phyloP scores from a whole-genome alignment of 768 basidiomycete species.

The Pleurotus sapidus region DNA sequence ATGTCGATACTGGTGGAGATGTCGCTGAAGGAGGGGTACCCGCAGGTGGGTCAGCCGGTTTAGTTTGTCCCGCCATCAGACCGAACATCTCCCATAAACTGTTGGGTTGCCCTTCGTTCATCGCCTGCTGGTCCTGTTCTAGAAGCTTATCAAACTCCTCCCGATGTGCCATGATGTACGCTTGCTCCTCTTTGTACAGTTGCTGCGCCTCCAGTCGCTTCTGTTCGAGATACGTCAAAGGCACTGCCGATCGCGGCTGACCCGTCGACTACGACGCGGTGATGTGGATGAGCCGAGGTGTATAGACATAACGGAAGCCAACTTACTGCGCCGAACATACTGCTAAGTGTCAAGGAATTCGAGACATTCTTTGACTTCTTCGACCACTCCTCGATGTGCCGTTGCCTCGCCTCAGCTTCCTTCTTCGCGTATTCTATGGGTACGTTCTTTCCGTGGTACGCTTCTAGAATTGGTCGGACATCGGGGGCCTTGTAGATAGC shows the following conservation, averaged over 20 bases:
- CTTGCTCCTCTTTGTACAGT: conserved; percentile 47
- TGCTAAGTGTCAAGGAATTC: conserved; percentile 29
- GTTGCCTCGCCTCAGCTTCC: conserved; percentile 79
- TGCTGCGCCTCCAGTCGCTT: conserved; percentile 50
- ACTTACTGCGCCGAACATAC: conserved; percentile 36
- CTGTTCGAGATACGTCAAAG: conserved; percentile 51
- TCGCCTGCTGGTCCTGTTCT: conserved; percentile 37
- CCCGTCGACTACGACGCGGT: not conserved
- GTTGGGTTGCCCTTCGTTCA: conserved; percentile 40
- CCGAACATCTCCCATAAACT: conserved; percentile 49
- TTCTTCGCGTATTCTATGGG: conserved; percentile 85
- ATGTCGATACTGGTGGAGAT: too few species aligned
- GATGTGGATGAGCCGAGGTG: not conserved
- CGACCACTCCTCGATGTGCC: conserved; percentile 82
- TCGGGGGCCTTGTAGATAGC: conserved; percentile 88
- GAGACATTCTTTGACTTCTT: conserved; percentile 33
- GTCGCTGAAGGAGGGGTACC: too few species aligned
- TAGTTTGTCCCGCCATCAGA: conserved; percentile 14
- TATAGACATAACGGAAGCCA: not conserved
- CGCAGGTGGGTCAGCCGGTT: not conserved
- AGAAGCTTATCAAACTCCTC: conserved; percentile 41
- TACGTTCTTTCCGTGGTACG: conserved; percentile 87
- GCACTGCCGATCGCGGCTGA: conserved; percentile 19
- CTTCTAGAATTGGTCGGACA: conserved; percentile 82
- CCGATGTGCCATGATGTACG: conserved; percentile 42